A percentile compares a stretch with the other conserved stretches of the same genome.
Evolutionary conservation across 495 filamentous ascomycete species (phyloP).

Genomic region (Podospora fimiseda): DNA sequence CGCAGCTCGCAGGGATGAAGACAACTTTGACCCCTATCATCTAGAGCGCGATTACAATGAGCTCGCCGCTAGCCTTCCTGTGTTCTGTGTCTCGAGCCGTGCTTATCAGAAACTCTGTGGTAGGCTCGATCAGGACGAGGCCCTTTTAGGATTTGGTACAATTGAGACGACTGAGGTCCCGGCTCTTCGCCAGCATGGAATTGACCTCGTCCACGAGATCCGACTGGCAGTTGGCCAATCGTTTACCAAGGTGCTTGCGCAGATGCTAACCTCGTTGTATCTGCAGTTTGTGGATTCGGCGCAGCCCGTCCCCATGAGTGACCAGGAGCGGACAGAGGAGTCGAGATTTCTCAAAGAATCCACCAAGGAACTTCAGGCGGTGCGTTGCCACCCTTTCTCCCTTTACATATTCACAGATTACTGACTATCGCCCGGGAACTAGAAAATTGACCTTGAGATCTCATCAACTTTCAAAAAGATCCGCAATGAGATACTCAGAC

Average conservation of each 20-base stretch:
- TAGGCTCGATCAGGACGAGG: slow-evolving; percentile 36
- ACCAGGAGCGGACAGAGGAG: slow-evolving; percentile 35
- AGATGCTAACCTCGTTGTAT: slow-evolving; percentile 46
- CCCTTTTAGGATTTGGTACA: slow-evolving; percentile 10
- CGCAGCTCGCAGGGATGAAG: slow-evolving; percentile 10
- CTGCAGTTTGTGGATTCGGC: slow-evolving; percentile 47
- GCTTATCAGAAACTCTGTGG: slow-evolving; percentile 56
- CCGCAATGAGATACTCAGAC: not conserved
- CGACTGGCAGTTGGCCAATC: slow-evolving; percentile 3
- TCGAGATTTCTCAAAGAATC: slow-evolving; percentile 28
- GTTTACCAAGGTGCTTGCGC: slow-evolving; percentile 41
- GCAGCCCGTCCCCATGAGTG: slow-evolving; percentile 34
- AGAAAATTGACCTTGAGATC: not conserved
- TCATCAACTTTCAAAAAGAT: not conserved
- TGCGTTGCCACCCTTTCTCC: slow-evolving; percentile 24
- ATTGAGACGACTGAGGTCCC: slow-evolving; percentile 44
- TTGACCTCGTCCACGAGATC: slow-evolving; percentile 39
- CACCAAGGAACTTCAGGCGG: slow-evolving; percentile 38
- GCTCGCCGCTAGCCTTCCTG: slow-evolving; percentile 45
- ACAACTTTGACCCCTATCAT: slow-evolving; percentile 23
- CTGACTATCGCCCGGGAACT: too few species aligned
- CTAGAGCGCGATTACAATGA: slow-evolving; percentile 50
- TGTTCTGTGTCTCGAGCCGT: slow-evolving; percentile 56
- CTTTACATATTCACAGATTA: too few species aligned
- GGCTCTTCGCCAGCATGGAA: slow-evolving; percentile 50